Evolutionary conservation across 1,284 basidiomycete species (phyloP).

Genomic region (Porphyrellus sp.): DNA sequence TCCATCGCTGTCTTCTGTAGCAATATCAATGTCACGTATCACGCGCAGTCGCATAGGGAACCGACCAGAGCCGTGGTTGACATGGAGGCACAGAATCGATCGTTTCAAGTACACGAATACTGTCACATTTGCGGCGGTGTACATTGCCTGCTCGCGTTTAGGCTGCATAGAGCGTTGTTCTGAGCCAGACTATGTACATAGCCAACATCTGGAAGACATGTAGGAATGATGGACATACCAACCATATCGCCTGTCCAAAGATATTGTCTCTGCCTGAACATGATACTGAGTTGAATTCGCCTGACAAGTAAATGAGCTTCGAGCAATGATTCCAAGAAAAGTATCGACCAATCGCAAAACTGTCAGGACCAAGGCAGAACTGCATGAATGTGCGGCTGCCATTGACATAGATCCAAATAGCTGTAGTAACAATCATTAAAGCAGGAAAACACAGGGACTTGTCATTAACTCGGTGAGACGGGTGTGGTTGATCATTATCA

Average conservation of each 20-base stretch:
- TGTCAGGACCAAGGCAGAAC: conserved; percentile 36
- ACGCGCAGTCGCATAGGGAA: too few relatives aligned
- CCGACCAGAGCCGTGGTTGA: too few relatives aligned
- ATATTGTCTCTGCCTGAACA: conserved; percentile 47
- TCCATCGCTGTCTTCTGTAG: background rate
- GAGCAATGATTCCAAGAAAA: background rate
- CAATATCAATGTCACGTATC: too few relatives aligned
- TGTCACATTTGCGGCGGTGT: too few relatives aligned
- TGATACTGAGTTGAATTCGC: conserved; percentile 53
- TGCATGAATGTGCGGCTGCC: conserved; percentile 48
- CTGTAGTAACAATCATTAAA: conserved; percentile 25
- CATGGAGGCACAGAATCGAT: too few relatives aligned
- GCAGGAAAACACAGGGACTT: background rate
- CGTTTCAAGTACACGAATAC: too few relatives aligned
- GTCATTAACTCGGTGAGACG: conserved; percentile 42
- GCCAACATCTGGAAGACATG: background rate
- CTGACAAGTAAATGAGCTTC: conserved; percentile 22
- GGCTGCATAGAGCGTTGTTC: conserved; percentile 42
- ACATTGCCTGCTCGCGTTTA: too few relatives aligned
- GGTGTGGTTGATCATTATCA: conserved; percentile 48
- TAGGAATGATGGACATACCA: conserved; percentile 30
- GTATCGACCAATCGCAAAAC: conserved; percentile 44
- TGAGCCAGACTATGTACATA: conserved; percentile 26
- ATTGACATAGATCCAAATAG: conserved; percentile 53
- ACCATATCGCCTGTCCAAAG: conserved; percentile 52